phyloP scores from a whole-genome alignment of 2,329 filamentous ascomycete genomes.

The Bipolaris bicolor region DNA sequence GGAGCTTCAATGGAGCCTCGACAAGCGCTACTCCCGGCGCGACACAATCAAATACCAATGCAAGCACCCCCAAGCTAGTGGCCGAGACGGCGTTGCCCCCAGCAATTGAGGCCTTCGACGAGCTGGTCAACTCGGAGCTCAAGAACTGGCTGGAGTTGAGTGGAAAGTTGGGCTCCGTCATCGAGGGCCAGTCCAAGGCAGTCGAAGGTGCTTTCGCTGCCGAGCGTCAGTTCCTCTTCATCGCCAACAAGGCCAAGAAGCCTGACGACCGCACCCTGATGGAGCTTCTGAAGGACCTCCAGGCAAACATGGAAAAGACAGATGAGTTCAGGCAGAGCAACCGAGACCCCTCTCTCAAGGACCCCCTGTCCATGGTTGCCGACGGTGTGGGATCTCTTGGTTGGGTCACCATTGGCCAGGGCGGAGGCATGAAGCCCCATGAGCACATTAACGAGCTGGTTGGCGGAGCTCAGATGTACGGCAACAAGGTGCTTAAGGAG shows the following conservation, averaged over 20 bases:
- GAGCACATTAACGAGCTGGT: constrained; percentile 86
- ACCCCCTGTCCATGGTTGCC: constrained; percentile 83
- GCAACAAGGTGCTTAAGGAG: constrained; percentile 90
- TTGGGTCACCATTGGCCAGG: constrained; percentile 80
- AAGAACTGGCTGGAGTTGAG: constrained; percentile 79
- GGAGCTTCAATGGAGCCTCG: constrained; percentile 37
- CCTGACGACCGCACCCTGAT: constrained; percentile 76
- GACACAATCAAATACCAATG: constrained; percentile 42
- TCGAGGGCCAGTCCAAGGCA: constrained; percentile 74
- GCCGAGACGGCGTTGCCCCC: constrained; percentile 56
- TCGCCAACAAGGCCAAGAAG: constrained; percentile 91
- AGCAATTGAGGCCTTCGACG: constrained; percentile 89
- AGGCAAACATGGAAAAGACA: constrained; percentile 79
- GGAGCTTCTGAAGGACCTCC: constrained; percentile 84
- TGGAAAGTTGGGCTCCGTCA: constrained; percentile 74
- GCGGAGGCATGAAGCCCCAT: constrained; percentile 67
- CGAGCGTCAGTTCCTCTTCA: constrained; percentile 85
- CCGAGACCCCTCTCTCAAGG: constrained; percentile 74
- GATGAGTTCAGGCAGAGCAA: constrained; percentile 83
- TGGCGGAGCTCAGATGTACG: constrained; percentile 87
- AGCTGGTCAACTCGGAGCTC: constrained; percentile 74
- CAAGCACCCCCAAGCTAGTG: constrained; percentile 43
- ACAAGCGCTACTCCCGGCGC: constrained; percentile 39
- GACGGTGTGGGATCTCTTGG: constrained; percentile 89
- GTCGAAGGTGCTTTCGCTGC: constrained; percentile 75